Evolutionary conservation across 1,139 yeast genomes (phyloP).

Genomic region (Candida mesenterica): DNA sequence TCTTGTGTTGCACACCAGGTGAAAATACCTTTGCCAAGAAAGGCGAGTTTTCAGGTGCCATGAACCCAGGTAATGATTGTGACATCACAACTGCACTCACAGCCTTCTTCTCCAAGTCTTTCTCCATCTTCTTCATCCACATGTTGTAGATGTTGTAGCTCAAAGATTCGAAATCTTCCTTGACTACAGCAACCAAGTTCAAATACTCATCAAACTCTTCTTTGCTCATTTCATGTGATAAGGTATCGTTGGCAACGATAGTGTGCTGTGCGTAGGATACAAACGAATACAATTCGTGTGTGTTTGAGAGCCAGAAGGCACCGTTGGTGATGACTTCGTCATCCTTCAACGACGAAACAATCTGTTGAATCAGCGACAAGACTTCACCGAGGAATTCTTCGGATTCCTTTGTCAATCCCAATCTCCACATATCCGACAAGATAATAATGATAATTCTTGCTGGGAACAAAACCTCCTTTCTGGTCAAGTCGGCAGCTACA

Average conservation of each 20-base stretch:
- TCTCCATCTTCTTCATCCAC: conserved; percentile 97
- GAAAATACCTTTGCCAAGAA: conserved; percentile 82
- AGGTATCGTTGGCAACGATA: conserved; percentile 76
- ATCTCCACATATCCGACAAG: conserved; percentile 97
- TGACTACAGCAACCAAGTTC: conserved; percentile 85
- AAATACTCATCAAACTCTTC: conserved; percentile 89
- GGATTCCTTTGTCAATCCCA: conserved; percentile 88
- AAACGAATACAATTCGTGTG: conserved; percentile 92
- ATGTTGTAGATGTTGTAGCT: conserved; percentile 93
- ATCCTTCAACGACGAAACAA: conserved; percentile 68
- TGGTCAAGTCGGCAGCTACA: conserved; percentile 76
- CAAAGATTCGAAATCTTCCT: conserved; percentile 90
- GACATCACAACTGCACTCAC: conserved; percentile 92
- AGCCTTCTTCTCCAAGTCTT: conserved; percentile 86
- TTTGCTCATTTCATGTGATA: conserved; percentile 83
- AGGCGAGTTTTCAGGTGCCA: conserved; percentile 85
- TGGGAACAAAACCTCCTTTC: conserved; percentile 94
- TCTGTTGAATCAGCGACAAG: conserved; percentile 80
- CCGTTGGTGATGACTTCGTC: conserved; percentile 90
- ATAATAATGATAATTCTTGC: conserved; percentile 92
- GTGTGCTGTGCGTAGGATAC: conserved; percentile 92
- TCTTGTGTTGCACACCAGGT: conserved; percentile 71
- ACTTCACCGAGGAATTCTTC: conserved; percentile 92
- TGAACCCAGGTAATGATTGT: conserved; percentile 94
- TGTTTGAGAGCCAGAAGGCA: conserved; percentile 97